phyloP scores from a whole-genome alignment of 768 basidiomycete species.

The Phlebiopsis gigantea region DNA sequence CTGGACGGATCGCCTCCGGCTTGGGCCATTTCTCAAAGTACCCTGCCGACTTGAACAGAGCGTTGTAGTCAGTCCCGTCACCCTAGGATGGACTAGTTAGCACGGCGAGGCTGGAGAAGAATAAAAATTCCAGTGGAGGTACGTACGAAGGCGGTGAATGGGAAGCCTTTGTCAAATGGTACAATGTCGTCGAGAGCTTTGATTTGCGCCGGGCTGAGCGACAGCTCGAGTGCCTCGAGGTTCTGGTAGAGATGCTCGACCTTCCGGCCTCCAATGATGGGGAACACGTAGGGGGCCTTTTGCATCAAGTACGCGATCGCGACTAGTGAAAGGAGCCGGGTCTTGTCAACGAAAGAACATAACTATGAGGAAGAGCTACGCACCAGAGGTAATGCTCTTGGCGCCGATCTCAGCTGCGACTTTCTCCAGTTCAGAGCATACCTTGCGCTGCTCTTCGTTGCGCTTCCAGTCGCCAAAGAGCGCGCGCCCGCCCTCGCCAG shows the following conservation, averaged over 20 bases:
- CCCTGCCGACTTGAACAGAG: slow-evolving; percentile 5
- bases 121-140: slow-evolving; percentile 4
- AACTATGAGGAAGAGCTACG: slow-evolving; percentile 8
- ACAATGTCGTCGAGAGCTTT: slow-evolving; percentile 36
- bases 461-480: slow-evolving; percentile 37
- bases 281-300: slow-evolving; percentile 49
- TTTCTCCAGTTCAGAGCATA: slow-evolving; percentile 41
- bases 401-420: slow-evolving; percentile 47
- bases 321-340: slow-evolving; percentile 23
- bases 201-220: slow-evolving; percentile 41
- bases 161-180: slow-evolving; percentile 46
- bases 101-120: not conserved
- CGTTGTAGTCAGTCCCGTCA: slow-evolving; percentile 8
- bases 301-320: slow-evolving; percentile 52
- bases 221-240: slow-evolving; percentile 43
- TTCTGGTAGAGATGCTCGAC: slow-evolving; percentile 46
- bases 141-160: slow-evolving; percentile 28
- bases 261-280: slow-evolving; percentile 47
- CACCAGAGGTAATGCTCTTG: slow-evolving; percentile 42
- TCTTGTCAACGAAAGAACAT: not conserved
- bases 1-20: slow-evolving; percentile 2
- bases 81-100: not conserved
- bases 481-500: slow-evolving; percentile 33
- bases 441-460: slow-evolving; percentile 36
- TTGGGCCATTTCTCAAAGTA: slow-evolving; percentile 10